phyloP scores from a whole-genome alignment of 345 rosid species.

The Aquilaria yunnanensis region DNA sequence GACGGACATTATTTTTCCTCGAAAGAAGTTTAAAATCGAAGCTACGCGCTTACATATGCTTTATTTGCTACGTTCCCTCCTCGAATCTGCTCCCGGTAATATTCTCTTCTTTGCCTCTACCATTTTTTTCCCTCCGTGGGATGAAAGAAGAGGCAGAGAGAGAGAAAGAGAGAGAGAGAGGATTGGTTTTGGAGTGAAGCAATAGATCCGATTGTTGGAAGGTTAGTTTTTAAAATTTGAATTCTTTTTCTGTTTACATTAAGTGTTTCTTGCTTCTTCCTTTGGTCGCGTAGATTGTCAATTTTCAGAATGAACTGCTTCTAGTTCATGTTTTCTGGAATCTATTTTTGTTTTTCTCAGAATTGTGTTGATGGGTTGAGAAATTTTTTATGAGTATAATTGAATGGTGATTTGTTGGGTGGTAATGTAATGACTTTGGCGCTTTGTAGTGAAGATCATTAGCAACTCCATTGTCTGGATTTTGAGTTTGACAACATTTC shows the following conservation, averaged over 20 bases:
- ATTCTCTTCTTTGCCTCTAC: too few species aligned
- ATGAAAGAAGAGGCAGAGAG: too few species aligned
- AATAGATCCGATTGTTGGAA: constrained; percentile 5
- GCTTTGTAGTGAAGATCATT: too few species aligned
- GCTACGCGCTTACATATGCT: too few species aligned
- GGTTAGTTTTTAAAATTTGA: constrained; percentile 5
- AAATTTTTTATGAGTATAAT: not conserved
- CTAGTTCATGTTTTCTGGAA: constrained; percentile 1
- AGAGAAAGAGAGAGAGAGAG: not conserved
- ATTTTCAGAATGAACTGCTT: not conserved
- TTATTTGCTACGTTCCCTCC: too few species aligned
- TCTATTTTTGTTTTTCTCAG: not conserved
- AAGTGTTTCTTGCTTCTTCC: not conserved
- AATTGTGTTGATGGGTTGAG: not conserved
- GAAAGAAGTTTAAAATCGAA: too few species aligned
- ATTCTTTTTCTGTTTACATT: not conserved
- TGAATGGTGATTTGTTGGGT: too few species aligned
- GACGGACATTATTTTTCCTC: too few species aligned
- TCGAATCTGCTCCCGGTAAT: too few species aligned
- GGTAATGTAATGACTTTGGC: too few species aligned
- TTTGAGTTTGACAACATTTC: not conserved
- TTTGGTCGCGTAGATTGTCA: not conserved
- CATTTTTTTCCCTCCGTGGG: too few species aligned
- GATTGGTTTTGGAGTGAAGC: not conserved
- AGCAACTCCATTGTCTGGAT: not conserved